Conservation (phyloP, 768 basidiomycete genomes). For the Botryobasidium botryosum region DNA sequence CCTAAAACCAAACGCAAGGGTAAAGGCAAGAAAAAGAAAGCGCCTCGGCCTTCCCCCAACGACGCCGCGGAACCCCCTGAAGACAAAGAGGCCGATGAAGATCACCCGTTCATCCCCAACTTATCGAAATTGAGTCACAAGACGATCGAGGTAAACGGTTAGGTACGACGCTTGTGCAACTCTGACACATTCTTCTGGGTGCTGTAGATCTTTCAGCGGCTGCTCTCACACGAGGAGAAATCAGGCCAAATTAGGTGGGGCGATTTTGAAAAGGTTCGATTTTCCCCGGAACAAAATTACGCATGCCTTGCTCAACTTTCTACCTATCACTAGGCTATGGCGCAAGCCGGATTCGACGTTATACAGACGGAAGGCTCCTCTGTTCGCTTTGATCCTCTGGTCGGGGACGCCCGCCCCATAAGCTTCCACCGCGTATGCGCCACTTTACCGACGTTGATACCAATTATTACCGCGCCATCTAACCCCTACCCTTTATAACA, state of each 20-base stretch:
- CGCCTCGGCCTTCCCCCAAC: neutral
- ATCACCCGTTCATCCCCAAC: too few relatives aligned
- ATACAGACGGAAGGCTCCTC: slow-evolving; percentile 5
- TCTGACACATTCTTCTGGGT: too few relatives aligned
- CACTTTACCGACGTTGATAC: neutral
- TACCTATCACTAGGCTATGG: slow-evolving; percentile 7
- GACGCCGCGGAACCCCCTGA: neutral
- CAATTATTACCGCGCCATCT: neutral
- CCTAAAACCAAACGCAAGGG: neutral
- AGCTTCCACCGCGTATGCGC: slow-evolving; percentile 4
- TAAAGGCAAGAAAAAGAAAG: neutral
- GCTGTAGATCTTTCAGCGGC: neutral
- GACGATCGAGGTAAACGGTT: too few relatives aligned
- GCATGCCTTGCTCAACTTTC: too few relatives aligned
- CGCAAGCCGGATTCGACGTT: slow-evolving; percentile 2
- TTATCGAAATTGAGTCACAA: too few relatives aligned
- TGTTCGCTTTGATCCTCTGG: slow-evolving; percentile 5
- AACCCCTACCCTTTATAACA: neutral
- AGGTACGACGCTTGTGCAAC: too few relatives aligned
- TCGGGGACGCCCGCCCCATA: slow-evolving; percentile 1
- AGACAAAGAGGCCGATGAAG: too few relatives aligned
- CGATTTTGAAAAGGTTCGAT: neutral
- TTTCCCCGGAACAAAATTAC: neutral
- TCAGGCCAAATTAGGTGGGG: neutral
- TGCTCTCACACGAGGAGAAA: slow-evolving; percentile 1